phyloP scores from a whole-genome alignment of 495 filamentous ascomycete species.

The Aspergillus haitiensis region DNA sequence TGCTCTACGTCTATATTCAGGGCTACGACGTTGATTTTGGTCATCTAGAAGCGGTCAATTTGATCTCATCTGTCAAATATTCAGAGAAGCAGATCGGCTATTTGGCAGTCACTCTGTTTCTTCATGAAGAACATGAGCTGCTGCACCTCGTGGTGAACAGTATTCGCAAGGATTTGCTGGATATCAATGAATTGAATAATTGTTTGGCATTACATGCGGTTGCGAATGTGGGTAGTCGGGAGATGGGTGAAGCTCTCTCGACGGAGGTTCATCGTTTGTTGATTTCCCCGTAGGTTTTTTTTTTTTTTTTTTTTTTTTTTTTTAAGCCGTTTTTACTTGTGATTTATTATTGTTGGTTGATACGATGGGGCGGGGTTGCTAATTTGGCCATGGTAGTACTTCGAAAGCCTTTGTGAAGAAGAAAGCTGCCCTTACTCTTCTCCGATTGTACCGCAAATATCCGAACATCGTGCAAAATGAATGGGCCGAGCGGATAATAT shows the following conservation, averaged over 20 bases:
- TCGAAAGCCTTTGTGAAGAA: constrained; percentile 99
- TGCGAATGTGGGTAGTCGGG: constrained; percentile 92
- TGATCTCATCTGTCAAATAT: constrained; percentile 95
- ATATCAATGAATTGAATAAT: constrained; percentile 96
- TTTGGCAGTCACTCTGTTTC: constrained; percentile 92
- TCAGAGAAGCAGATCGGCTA: constrained; percentile 99
- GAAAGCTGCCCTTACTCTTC: constrained; percentile 95
- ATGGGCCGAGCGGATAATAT: constrained; percentile 97
- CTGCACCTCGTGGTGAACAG: constrained; percentile 97
- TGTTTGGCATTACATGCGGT: constrained; percentile 98
- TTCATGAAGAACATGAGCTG: constrained; percentile 96
- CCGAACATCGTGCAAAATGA: constrained; percentile 89
- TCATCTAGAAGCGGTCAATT: constrained; percentile 95
- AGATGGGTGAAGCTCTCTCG: constrained; percentile 96
- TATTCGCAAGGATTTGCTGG: constrained; percentile 91
- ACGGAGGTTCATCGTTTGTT: constrained; percentile 89
- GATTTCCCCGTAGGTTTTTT: constrained; percentile 81
- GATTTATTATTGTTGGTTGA: not conserved
- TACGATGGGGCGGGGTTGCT: constrained; percentile 8
- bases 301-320: not conserved
- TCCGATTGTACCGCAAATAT: constrained; percentile 92
- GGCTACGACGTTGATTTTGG: constrained; percentile 99
- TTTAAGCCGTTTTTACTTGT: not conserved
- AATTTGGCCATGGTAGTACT: constrained; percentile 56
- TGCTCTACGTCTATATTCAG: constrained; percentile 98